Conservation (phyloP, 1,284 basidiomycete species). For the Rhodofomes roseus region DNA sequence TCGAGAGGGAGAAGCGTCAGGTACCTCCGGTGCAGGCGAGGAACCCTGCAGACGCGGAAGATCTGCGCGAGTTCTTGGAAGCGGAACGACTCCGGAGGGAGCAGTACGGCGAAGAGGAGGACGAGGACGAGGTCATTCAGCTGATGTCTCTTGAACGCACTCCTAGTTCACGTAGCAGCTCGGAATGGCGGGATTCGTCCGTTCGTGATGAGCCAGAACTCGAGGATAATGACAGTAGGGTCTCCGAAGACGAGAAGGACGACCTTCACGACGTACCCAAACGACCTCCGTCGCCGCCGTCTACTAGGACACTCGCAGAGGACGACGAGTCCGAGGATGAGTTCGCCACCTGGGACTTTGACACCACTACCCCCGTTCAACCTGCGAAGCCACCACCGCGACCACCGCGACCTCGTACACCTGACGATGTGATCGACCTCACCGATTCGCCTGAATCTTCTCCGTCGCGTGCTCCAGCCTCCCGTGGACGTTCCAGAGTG, state of each 20-base stretch:
- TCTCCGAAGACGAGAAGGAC: neutral
- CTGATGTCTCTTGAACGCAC: conserved; percentile 24
- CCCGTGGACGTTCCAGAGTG: conserved; percentile 9
- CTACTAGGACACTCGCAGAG: neutral
- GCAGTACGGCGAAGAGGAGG: conserved; percentile 44
- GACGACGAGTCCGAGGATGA: conserved; percentile 43
- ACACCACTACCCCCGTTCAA: conserved; percentile 31
- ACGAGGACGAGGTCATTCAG: conserved; percentile 39
- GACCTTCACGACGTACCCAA: neutral
- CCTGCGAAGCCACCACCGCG: conserved; percentile 2
- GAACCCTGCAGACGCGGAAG: conserved; percentile 51
- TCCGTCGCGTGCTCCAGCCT: conserved; percentile 9
- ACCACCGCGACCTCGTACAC: conserved; percentile 2
- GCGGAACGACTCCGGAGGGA: conserved; percentile 52
- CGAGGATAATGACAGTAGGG: neutral
- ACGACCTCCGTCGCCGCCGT: neutral
- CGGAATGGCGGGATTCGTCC: neutral
- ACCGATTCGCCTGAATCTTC: conserved; percentile 27
- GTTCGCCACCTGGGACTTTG: conserved; percentile 37
- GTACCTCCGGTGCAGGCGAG: conserved; percentile 42
- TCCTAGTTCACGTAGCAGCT: neutral
- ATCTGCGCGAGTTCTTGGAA: conserved; percentile 62
- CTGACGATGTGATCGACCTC: conserved; percentile 32
- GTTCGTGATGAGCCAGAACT: no score
- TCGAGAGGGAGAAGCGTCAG: conserved; percentile 29